Conservation (phyloP, 345 rosid species). For the Dipteronia sinensis region DNA sequence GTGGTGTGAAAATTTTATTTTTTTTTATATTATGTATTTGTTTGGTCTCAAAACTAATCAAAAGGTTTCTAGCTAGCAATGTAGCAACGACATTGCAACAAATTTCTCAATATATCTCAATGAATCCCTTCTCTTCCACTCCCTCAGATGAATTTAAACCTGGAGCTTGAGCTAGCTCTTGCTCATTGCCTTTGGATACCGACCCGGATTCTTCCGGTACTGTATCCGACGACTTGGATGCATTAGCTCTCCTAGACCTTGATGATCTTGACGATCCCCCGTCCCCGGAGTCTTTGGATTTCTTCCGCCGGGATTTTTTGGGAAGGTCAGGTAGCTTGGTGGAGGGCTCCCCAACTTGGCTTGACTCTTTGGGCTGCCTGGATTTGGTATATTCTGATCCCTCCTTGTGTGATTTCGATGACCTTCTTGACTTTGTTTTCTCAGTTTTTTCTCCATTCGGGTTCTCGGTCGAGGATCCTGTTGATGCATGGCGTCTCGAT, state of each 20-base stretch:
- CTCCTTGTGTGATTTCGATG: constrained; percentile 41
- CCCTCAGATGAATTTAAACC: constrained; percentile 23
- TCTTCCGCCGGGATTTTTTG: constrained; percentile 54
- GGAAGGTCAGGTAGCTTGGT: constrained; percentile 31
- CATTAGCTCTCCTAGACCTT: constrained; percentile 25
- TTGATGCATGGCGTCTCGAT: constrained; percentile 43
- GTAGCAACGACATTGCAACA: neutral
- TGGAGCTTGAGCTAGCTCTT: constrained; percentile 15
- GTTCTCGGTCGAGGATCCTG: constrained; percentile 26
- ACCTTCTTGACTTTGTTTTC: constrained; percentile 44
- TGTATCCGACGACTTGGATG: constrained; percentile 23
- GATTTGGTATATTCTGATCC: constrained; percentile 25
- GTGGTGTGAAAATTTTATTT: neutral
- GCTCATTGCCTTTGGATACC: constrained; percentile 22
- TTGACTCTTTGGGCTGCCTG: constrained; percentile 26
- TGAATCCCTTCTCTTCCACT: constrained; percentile 15
- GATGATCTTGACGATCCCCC: constrained; percentile 41
- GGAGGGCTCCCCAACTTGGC: constrained; percentile 25
- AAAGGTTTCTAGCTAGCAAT: constrained; percentile 28
- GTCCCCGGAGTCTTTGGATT: constrained; percentile 41
- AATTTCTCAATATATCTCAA: constrained; percentile 23
- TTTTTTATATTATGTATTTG: neutral
- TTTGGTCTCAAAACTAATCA: constrained; percentile 21
- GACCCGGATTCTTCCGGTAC: constrained; percentile 50
- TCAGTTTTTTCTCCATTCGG: constrained; percentile 50